Evolutionary conservation across 2,329 filamentous ascomycete genomes (phyloP), one percentile per base, ranked within the genome.

Genomic region (Xylaria multiplex): DNA sequence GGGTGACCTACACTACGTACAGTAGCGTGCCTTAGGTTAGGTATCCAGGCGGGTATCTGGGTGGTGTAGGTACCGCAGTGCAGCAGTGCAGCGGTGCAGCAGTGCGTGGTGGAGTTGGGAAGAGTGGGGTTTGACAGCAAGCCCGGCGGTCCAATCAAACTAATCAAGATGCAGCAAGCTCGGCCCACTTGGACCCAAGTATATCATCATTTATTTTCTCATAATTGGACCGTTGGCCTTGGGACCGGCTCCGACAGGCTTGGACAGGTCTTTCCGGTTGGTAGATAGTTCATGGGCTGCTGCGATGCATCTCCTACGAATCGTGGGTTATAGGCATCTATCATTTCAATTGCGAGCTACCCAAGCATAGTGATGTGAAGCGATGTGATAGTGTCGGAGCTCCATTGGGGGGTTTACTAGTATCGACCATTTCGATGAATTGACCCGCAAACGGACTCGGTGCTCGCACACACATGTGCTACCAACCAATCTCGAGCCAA

Each of bases 101-200:
- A 40, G 50, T 54, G 35, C 6, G 35, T 13, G 35, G 35, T 37
- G n/a, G 45, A 11, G 45, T 48, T 7, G 27, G n/a, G 56, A 45
- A 27, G 56, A 40, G 37, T 40, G 56, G 52, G 59, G 59, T n/a
- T 16, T 50, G 19, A 32, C 40, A 37, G 32, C 54, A 13, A 35
- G 40, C 35, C 35, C 22, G 59, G 40, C 46, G 35, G 46, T 37
- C 66, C 66, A 68, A 62, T 61, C 59, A 63, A 19, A 60, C 30
- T 30, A 14, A 16, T 37, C 2, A 2, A 35, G 40, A 8, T 43
- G 40, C 24, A n/a, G 49, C 54, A 46, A 32, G 48, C 9, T 13
- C 24, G 43, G 37, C 11, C 62, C 58, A 49, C 64, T 45, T 46
- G 16, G 49, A 50, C 35, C 35, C 27, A 27, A 27, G 27, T 56